Evolutionary conservation across 1,284 basidiomycete species (phyloP).

Genomic region (Earliella scabrosa): DNA sequence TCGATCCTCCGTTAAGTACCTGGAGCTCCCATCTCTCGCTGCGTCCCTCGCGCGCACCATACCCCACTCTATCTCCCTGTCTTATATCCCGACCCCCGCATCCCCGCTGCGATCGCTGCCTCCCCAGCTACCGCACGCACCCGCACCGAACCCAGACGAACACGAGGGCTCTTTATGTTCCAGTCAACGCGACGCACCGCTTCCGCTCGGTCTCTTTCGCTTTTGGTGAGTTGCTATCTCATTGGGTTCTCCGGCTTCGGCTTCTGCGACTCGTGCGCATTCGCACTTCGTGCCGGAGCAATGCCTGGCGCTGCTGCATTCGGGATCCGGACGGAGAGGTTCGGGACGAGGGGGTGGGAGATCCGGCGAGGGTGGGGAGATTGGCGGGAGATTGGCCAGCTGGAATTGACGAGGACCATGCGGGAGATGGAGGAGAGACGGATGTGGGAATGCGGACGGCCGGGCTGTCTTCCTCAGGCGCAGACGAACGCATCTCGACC

Average conservation of each 20-base stretch:
- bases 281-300: neutral
- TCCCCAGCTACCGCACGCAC: conserved; percentile 1
- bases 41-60: neutral
- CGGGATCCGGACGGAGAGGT: too few species aligned
- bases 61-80: conserved; percentile 6
- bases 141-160: neutral
- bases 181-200: conserved; percentile 22
- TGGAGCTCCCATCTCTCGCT: too few species aligned
- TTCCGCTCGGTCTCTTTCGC: conserved; percentile 20
- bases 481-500: too few species aligned
- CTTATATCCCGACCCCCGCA: neutral
- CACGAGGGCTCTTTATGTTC: conserved; percentile 16
- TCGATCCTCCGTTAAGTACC: too few species aligned
- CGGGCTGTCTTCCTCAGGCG: neutral
- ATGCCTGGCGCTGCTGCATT: neutral
- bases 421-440: neutral
- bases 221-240: conserved; percentile 15
- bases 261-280: neutral
- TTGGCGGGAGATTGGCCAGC: neutral
- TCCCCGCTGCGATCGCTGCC: neutral
- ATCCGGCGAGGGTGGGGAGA: neutral
- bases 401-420: neutral
- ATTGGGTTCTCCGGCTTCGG: neutral
- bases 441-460: neutral
- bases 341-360: neutral